Base-by-base conservation (phyloP, 192 early-diverging fungal species). In the Coemansia sp. region DNA sequence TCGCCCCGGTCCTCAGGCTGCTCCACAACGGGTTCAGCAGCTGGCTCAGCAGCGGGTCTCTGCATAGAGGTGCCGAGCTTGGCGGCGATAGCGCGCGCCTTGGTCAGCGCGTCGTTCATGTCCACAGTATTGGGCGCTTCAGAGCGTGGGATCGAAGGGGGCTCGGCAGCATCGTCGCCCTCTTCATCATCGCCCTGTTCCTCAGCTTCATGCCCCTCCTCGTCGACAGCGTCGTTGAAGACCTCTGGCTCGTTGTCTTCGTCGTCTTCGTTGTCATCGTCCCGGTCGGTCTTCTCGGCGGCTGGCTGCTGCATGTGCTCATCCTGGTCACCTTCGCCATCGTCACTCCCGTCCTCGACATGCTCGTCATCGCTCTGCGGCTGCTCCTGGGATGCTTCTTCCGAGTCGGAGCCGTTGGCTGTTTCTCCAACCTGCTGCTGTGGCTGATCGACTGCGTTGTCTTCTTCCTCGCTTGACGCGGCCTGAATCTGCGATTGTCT, bases 51-150 rank as follows among this genome's bases (percentile, higher is more conserved):
- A 48, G 69, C 75, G 2, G 78, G 64, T 12, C 45, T 48, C 14
- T 48, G 45, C 45, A 48, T 48, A 48, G 45, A 48, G 17, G 45
- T 48, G 11, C 79, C 82, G 6, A 92, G 77, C 68, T 89, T 88
- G 15, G 90, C 91, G 36, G 93, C 93, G 59, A 93, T 91, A 2
- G 90, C 91, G 57, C 90, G 90, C 11, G 90, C 93, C 69, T 90
- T 90, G 57, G 89, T 87, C 57, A 95, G 61, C 2, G 89, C 93
- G 59, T 84, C 82, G 28, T 79, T 86, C 71, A 89, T 91, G 56
- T 89, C 86, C n/a, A 88, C 79, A 0, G 35, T 41, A 5, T 33
- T 36, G 7, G 51, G 43, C 45, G 39, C 60, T 28, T 54, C 75
- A 51, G 66, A 20, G 8, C 56, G 58, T 2, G 41, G 52, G 33